These are phyloP conservation scores for Lecanicillium sp. DNA, from an alignment of 2,329 filamentous ascomycete genomes.

Conservation along the genomic window DNA sequence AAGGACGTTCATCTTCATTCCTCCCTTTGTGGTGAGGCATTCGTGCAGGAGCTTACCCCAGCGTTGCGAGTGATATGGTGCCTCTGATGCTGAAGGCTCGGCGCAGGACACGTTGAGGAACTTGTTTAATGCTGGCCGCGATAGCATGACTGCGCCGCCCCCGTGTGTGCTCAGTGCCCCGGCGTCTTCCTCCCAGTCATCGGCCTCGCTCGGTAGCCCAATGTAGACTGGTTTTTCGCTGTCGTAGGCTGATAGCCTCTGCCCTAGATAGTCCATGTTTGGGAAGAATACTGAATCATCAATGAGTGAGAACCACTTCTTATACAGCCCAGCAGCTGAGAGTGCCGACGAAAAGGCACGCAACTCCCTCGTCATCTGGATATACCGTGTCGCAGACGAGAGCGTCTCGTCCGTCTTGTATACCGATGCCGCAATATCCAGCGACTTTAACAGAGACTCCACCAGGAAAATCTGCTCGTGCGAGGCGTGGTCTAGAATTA, in stretches of 20 bases:
- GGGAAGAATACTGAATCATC: slow-evolving; percentile 42
- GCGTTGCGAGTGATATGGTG: slow-evolving; percentile 15
- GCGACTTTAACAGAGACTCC: slow-evolving; percentile 20
- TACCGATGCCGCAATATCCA: slow-evolving; percentile 32
- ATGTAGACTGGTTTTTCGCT: slow-evolving; percentile 27
- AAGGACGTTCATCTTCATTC: slow-evolving; percentile 30
- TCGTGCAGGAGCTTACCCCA: slow-evolving; percentile 36
- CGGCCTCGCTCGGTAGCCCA: slow-evolving; percentile 34
- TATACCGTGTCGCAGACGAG: slow-evolving; percentile 26
- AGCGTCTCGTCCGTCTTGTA: slow-evolving; percentile 21
- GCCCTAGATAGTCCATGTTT: slow-evolving; percentile 28
- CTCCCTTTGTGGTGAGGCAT: slow-evolving; percentile 28
- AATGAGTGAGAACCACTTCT: slow-evolving; percentile 34
- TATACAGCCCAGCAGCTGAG: slow-evolving; percentile 25
- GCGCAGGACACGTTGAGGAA: slow-evolving; percentile 31
- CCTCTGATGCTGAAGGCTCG: slow-evolving; percentile 11
- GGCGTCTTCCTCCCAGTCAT: slow-evolving; percentile 31
- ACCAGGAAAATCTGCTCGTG: slow-evolving; percentile 23
- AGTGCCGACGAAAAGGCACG: slow-evolving; percentile 24
- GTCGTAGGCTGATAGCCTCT: slow-evolving; percentile 27
- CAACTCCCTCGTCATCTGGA: slow-evolving; percentile 28
- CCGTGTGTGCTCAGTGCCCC: slow-evolving; percentile 33
- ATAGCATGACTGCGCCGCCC: slow-evolving; percentile 37
- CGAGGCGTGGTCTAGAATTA: slow-evolving; percentile 32
- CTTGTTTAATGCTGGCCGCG: slow-evolving; percentile 22